Base-by-base conservation (phyloP, 2,329 filamentous ascomycete genomes). In the Pseudogymnoascus sp. region DNA sequence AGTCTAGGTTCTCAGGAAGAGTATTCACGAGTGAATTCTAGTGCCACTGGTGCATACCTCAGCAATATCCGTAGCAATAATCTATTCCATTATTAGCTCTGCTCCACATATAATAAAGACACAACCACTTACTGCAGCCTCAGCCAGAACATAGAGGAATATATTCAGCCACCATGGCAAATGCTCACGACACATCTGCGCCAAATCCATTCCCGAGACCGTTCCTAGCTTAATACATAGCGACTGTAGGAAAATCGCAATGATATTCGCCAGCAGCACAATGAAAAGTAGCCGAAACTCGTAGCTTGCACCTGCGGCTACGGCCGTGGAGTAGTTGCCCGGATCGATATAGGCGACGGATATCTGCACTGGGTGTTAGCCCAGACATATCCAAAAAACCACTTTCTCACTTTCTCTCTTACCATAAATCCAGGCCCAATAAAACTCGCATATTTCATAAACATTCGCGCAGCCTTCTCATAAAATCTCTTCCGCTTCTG, bases 301-400 rank as follows among this genome's bases (percentile, higher is more conserved):
- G 69, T 77, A 83, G 1, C 76, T 74, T 14, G 81, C 79, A 62
- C 81, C 81, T 37, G 81, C 81, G 58, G 80, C 77, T 43, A 83
- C 79, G 69, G 81, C 81, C 6, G 81, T 83, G 1, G 81, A 78
- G 68, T 83, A 84, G 67, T 84, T 83, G 64, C 78, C 78, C 65
- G 70, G 74, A 64, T 75, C 74, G 59, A 74, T 75, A 61, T 75
- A 75, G 47, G 74, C 73, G 43, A 75, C 73, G 12, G 68, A 65
- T 39, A 69, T 67, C 72, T 72, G 60, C 15, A 12, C 50, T 58
- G 6, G 12, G 15, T 15, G 18, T 59, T 53, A 59, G 58, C 22
- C 9, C 30, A 35, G 15, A 14, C 30, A 36, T 33, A 11, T 18
- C n/a, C n/a, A n/a, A n/a, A n/a, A 38, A 75, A 11, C 76, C 73